Evolutionary conservation across 2,329 filamentous ascomycete genomes (phyloP).

Genomic region (Aspergillus terreus): DNA sequence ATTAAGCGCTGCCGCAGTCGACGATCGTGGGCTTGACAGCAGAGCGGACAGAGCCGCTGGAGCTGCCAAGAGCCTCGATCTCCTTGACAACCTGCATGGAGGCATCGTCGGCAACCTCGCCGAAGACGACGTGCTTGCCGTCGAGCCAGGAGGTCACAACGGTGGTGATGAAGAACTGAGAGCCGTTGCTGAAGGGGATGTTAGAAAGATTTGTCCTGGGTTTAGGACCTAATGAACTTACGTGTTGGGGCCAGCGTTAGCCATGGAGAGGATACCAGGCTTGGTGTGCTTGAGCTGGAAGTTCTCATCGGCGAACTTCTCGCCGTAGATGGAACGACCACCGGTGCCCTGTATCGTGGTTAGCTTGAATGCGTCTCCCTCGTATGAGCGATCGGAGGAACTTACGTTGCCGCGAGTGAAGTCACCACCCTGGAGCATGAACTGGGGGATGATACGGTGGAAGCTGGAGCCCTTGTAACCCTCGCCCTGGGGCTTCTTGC

Average conservation of each 20-base stretch:
- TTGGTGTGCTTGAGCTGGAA: constrained; percentile 70
- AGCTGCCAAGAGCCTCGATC: constrained; percentile 58
- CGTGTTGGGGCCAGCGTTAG: constrained; percentile 94
- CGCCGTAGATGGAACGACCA: constrained; percentile 91
- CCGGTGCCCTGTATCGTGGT: constrained; percentile 66
- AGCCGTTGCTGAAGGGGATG: constrained; percentile 54
- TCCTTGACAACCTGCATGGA: constrained; percentile 55
- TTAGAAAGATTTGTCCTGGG: neutral
- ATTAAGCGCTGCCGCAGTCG: constrained; percentile 47
- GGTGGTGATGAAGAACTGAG: constrained; percentile 71
- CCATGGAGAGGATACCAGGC: constrained; percentile 86
- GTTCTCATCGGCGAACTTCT: constrained; percentile 94
- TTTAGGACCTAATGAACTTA: constrained; percentile 34
- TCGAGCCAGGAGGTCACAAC: constrained; percentile 64
- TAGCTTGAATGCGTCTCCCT: constrained; percentile 5
- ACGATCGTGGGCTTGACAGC: constrained; percentile 54
- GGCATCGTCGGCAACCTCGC: constrained; percentile 55
- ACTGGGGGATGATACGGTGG: constrained; percentile 88
- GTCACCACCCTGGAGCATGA: constrained; percentile 97
- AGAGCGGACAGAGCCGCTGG: constrained; percentile 50
- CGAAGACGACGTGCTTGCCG: constrained; percentile 68
- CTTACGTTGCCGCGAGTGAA: constrained; percentile 89
- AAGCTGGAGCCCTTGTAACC: constrained; percentile 80
- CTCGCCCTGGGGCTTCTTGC: constrained; percentile 75
- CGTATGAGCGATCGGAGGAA: constrained; percentile 12